Conservation (phyloP, 495 filamentous ascomycete species). For the Penicillium pulvis region DNA sequence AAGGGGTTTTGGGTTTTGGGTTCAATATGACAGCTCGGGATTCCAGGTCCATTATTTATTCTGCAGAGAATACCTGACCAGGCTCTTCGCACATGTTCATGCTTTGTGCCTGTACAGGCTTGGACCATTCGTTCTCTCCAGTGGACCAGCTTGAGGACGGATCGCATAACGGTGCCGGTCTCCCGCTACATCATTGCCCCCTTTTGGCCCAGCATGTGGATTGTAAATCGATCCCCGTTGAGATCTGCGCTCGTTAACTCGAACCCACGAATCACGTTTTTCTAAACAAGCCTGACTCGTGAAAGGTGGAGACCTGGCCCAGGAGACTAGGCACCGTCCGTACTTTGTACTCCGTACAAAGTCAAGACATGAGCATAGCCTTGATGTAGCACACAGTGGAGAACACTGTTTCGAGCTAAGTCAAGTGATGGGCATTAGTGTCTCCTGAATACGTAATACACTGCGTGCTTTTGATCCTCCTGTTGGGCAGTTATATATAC, state of each 20-base stretch:
- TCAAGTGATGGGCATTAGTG: no score
- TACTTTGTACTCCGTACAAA: background rate
- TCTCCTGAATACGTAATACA: no score
- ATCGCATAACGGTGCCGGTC: background rate
- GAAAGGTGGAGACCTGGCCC: background rate
- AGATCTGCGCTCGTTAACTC: background rate
- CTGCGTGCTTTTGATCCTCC: no score
- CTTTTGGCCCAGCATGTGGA: background rate
- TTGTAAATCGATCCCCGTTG: background rate
- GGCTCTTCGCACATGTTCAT: background rate
- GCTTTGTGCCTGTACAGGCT: background rate
- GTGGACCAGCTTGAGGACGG: background rate
- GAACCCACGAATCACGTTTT: background rate
- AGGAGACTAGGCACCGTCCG: background rate
- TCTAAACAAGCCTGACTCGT: background rate
- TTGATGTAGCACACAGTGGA: no score
- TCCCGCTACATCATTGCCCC: background rate
- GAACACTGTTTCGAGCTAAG: no score
- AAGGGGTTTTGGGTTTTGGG: background rate
- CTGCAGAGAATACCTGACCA: background rate
- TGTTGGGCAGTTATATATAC: no score
- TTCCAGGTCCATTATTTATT: background rate
- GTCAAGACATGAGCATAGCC: background rate
- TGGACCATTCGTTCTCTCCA: background rate
- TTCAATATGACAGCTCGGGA: background rate